These are phyloP conservation scores for Candida sanyaensis DNA, from an alignment of 1,139 yeast species.

Conservation along the genomic window DNA sequence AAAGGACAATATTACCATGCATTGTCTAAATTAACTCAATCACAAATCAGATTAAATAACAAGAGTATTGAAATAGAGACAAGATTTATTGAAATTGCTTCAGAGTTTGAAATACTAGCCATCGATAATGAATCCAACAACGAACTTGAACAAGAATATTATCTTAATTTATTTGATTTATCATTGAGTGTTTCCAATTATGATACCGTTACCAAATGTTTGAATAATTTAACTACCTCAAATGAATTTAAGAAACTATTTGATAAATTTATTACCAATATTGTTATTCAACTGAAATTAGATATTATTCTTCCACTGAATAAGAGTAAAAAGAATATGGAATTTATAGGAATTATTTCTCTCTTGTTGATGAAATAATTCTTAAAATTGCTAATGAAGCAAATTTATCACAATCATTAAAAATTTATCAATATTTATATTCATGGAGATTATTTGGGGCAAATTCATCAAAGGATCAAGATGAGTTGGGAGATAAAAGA, in stretches of 20 bases:
- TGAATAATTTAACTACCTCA: conserved; percentile 21
- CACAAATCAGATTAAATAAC: conserved; percentile 16
- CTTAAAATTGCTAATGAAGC: conserved; percentile 40
- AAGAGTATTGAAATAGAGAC: conserved; percentile 13
- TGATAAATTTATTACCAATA: conserved; percentile 25
- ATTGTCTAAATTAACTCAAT: conserved; percentile 30
- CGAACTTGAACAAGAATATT: conserved; percentile 19
- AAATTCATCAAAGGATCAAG: conserved; percentile 2
- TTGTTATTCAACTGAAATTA: conserved; percentile 24
- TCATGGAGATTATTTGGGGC: conserved; percentile 52
- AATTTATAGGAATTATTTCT: conserved; percentile 29
- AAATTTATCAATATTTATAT: conserved; percentile 54
- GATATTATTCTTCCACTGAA: conserved; percentile 25
- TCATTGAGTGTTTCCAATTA: conserved; percentile 28
- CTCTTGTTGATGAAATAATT: conserved; percentile 41
- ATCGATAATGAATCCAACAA: conserved; percentile 21
- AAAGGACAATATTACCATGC: conserved; percentile 37
- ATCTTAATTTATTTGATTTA: conserved; percentile 33
- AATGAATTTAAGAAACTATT: conserved; percentile 18
- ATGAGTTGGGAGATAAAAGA: conserved; percentile 40
- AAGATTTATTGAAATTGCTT: conserved; percentile 26
- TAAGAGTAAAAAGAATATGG: conserved; percentile 8
- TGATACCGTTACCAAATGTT: conserved; percentile 27
- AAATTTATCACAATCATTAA: conserved; percentile 38
- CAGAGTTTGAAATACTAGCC: conserved; percentile 35